Percentiles rank a stretch among this genome's conserved stretches.
phyloP scores from a whole-genome alignment of 352 stramenopile species.

The Pythium plurisporium region DNA sequence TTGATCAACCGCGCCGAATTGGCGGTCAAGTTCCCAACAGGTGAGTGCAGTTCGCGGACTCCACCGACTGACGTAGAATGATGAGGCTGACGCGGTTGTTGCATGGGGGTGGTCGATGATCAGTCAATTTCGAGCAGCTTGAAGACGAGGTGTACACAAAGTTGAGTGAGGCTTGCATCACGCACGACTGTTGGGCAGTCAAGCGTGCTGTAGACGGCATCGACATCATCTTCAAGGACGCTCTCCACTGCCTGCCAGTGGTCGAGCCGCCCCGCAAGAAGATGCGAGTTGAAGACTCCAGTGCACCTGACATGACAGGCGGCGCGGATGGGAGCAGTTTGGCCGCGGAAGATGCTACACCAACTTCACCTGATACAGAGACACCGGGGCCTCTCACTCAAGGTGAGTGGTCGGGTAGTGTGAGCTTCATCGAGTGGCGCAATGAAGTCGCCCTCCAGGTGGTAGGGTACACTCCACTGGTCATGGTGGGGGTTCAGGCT shows the following conservation, averaged over 20 bases:
- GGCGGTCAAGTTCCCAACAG: conserved; percentile 63
- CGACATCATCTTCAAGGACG: conserved; percentile 72
- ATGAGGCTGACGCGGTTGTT: too few species aligned
- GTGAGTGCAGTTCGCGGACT: too few species aligned
- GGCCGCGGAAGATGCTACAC: conserved; percentile 1
- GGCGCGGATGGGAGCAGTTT: conserved; percentile 10
- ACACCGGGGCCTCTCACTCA: conserved; percentile 42
- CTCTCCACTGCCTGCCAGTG: conserved; percentile 62
- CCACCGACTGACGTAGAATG: not conserved
- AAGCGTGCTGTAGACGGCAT: conserved; percentile 76
- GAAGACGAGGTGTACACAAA: conserved; percentile 79
- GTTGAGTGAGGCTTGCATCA: conserved; percentile 49
- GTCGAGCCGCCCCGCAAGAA: conserved; percentile 68
- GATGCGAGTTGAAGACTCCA: conserved; percentile 42
- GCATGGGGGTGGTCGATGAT: too few species aligned
- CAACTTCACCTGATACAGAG: conserved; percentile 26
- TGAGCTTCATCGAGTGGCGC: conserved; percentile 86
- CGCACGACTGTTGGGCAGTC: conserved; percentile 68
- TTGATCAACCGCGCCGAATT: conserved; percentile 84
- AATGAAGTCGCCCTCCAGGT: conserved; percentile 73
- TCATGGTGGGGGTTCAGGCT: conserved; percentile 77
- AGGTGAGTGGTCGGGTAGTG: conserved; percentile 68
- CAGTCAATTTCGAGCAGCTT: conserved; percentile 83
- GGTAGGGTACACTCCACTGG: conserved; percentile 62
- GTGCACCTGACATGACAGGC: not conserved